Conservation (phyloP, 306 rosid species). For the Acmispon strigosus region DNA sequence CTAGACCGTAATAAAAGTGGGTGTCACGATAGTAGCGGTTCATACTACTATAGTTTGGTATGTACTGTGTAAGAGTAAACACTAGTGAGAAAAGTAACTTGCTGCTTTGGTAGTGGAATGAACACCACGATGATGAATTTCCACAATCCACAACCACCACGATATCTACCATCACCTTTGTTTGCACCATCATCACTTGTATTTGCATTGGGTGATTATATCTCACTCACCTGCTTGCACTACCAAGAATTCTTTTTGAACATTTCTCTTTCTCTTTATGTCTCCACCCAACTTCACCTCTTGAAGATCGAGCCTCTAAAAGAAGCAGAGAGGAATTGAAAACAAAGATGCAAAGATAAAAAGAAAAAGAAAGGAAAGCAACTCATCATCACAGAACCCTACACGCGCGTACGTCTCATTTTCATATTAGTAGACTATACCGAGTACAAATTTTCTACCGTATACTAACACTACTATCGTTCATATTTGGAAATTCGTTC, state of each 20-base stretch:
- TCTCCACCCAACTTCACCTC: constrained; percentile 9
- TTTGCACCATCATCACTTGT: not conserved
- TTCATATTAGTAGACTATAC: constrained; percentile 8
- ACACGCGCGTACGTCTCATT: constrained; percentile 4
- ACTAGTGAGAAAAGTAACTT: not conserved
- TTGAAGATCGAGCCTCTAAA: constrained; percentile 30
- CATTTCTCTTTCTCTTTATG: not conserved
- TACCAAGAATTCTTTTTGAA: not conserved
- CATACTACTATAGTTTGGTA: constrained; percentile 9
- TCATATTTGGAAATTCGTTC: no score
- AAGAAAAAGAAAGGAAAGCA: constrained; percentile 5
- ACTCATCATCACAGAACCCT: not conserved
- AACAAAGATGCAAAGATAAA: not conserved
- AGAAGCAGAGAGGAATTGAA: not conserved
- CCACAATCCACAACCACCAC: constrained; percentile 20
- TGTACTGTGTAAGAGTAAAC: not conserved
- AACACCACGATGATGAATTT: constrained; percentile 16
- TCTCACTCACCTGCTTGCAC: constrained; percentile 36
- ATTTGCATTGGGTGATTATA: constrained; percentile 16
- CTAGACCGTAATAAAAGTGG: no score
- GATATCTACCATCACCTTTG: constrained; percentile 5
- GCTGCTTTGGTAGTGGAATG: constrained; percentile 25
- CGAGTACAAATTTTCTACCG: not conserved
- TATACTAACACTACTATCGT: not conserved
- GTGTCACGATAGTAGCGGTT: no score